These are phyloP conservation scores for Scheffersomyces lignicola DNA, from an alignment of 1,139 yeast genomes.

Conservation along the genomic window DNA sequence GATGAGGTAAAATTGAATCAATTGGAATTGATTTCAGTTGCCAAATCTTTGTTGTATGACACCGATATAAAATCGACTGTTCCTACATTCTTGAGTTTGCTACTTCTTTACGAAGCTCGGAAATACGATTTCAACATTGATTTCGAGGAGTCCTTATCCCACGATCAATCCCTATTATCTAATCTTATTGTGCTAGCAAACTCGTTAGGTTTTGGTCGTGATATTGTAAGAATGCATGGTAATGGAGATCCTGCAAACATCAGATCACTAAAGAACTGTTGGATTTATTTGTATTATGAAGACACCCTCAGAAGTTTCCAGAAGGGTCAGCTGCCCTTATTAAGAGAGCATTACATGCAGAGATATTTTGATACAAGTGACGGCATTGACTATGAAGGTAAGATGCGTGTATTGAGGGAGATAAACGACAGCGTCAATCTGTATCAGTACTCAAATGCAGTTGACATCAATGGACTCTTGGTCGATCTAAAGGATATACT, in stretches of 20 bases:
- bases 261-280: not conserved
- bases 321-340: slow-evolving; percentile 6
- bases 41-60: slow-evolving; percentile 1
- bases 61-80: slow-evolving; percentile 2
- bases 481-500: not conserved
- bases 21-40: not conserved
- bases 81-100: slow-evolving; percentile 2
- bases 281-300: slow-evolving; percentile 6
- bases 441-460: not conserved
- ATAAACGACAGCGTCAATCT: slow-evolving; percentile 4
- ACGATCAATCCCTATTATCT: slow-evolving; percentile 5
- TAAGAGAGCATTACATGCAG: slow-evolving; percentile 2
- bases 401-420: slow-evolving; percentile 3
- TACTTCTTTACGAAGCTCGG: slow-evolving; percentile 4
- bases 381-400: not conserved
- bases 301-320: slow-evolving; percentile 6
- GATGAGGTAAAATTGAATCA: not conserved
- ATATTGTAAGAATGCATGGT: not conserved
- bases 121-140: slow-evolving; percentile 6
- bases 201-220: slow-evolving; percentile 3
- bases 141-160: slow-evolving; percentile 5
- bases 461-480: not conserved
- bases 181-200: not conserved
- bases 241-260: not conserved
- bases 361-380: not conserved